Evolutionary conservation across 192 early-diverging fungal species (phyloP).

Genomic region (Kappamyces sp.): DNA sequence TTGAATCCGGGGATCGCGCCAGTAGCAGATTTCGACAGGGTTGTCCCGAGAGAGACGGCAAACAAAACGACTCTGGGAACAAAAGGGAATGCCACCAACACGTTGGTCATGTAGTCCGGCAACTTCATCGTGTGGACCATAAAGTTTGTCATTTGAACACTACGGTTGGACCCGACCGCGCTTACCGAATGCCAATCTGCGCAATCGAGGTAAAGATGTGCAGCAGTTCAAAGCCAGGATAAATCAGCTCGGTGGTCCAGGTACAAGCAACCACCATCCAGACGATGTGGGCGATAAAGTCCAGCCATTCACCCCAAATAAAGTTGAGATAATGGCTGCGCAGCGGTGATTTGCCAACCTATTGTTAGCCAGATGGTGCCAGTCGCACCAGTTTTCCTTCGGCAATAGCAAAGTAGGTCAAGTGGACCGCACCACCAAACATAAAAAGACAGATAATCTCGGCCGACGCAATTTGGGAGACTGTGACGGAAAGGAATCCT

Average conservation of each 20-base stretch:
- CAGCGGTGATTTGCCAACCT: background rate
- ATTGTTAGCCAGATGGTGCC: background rate
- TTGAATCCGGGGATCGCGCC: constrained; percentile 6
- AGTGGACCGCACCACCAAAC: constrained; percentile 9
- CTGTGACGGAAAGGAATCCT: constrained; percentile 2
- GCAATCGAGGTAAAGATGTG: constrained; percentile 7
- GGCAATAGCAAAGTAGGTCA: constrained; percentile 6
- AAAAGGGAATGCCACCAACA: background rate
- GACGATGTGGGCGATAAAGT: constrained; percentile 2
- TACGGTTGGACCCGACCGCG: background rate
- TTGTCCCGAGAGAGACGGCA: background rate
- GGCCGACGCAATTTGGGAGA: background rate
- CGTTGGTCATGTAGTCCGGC: constrained; percentile 4
- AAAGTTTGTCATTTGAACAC: constrained; percentile 5
- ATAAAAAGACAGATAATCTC: constrained; percentile 13
- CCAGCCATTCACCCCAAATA: constrained; percentile 9
- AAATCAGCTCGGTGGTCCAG: constrained; percentile 6
- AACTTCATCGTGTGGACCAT: constrained; percentile 6
- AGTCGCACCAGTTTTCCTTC: constrained; percentile 9
- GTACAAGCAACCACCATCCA: constrained; percentile 3
- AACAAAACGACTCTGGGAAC: background rate
- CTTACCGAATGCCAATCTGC: constrained; percentile 10
- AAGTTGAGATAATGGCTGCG: constrained; percentile 9
- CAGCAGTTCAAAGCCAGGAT: constrained; percentile 11
- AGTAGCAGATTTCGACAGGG: background rate